Conservation (phyloP, 805 yeast species). For the Zygotorulaspora sp. region DNA sequence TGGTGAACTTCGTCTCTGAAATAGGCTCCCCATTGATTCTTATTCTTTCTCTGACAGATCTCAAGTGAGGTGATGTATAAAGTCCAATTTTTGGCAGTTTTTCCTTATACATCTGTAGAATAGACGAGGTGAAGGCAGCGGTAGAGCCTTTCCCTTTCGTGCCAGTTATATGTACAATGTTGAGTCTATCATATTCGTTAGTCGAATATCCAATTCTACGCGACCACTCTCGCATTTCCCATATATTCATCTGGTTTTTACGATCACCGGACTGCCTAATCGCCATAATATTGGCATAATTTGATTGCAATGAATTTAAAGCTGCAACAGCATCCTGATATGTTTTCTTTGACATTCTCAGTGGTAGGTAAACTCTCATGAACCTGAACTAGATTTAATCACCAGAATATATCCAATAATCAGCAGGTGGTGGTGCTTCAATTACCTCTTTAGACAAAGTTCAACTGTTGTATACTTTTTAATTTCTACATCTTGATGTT, state of each 20-base stretch:
- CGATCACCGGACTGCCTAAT: slow-evolving; percentile 62
- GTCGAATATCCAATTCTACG: slow-evolving; percentile 64
- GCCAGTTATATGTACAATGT: slow-evolving; percentile 89
- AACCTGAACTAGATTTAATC: no score
- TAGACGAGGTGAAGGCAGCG: slow-evolving; percentile 86
- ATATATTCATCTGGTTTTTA: slow-evolving; percentile 64
- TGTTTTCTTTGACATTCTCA: slow-evolving; percentile 26
- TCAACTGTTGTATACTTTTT: no score
- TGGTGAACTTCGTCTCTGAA: slow-evolving; percentile 71
- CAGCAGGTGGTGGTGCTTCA: no score
- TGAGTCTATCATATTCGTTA: slow-evolving; percentile 64
- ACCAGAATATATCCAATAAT: no score
- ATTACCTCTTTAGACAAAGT: no score
- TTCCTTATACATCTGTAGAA: slow-evolving; percentile 57
- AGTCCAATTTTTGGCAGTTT: slow-evolving; percentile 63
- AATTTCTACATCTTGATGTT: no score
- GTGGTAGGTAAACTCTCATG: slow-evolving; percentile 18
- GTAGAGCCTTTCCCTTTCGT: slow-evolving; percentile 99
- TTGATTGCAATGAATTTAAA: slow-evolving; percentile 83
- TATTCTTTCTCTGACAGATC: slow-evolving; percentile 87
- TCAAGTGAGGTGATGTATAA: slow-evolving; percentile 95
- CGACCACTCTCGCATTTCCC: slow-evolving; percentile 82
- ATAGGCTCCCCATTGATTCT: slow-evolving; percentile 84
- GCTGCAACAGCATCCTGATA: slow-evolving; percentile 75
- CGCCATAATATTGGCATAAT: slow-evolving; percentile 85